phyloP scores from a whole-genome alignment of 805 yeast species.

The Brettanomyces sp. region DNA sequence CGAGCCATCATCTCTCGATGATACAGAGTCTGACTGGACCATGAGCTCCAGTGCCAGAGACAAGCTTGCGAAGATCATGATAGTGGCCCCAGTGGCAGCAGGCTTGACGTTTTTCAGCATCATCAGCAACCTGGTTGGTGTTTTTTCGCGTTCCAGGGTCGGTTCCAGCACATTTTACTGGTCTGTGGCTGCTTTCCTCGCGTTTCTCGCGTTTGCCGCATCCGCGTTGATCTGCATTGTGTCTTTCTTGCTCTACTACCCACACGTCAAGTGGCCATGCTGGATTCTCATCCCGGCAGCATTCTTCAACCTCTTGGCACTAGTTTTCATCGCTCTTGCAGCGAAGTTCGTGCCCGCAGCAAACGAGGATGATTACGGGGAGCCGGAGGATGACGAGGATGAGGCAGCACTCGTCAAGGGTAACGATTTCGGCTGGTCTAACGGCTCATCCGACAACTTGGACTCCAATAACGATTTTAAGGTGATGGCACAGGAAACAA shows the following conservation, averaged over 20 bases:
- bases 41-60: constrained; percentile 37
- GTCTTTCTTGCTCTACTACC: constrained; percentile 49
- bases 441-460: not conserved
- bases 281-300: constrained; percentile 68
- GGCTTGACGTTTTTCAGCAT: constrained; percentile 46
- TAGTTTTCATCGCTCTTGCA: constrained; percentile 41
- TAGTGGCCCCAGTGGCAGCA: constrained; percentile 59
- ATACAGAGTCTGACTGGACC: constrained; percentile 32
- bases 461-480: not conserved
- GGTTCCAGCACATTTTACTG: constrained; percentile 19
- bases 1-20: constrained; percentile 22
- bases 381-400: constrained; percentile 4
- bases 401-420: not conserved
- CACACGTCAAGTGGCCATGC: constrained; percentile 60
- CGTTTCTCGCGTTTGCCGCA: constrained; percentile 41
- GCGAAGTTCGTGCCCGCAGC: constrained; percentile 9
- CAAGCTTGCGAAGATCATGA: constrained; percentile 42
- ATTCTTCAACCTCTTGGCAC: constrained; percentile 39
- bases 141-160: constrained; percentile 6
- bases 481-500: not conserved
- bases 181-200: constrained; percentile 34
- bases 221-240: constrained; percentile 49
- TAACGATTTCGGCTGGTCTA: constrained; percentile 2
- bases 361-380: constrained; percentile 7
- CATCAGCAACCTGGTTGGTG: constrained; percentile 26